Evolutionary conservation across 176 grass and related monocot species (phyloP), one percentile per base, ranked within the genome.

Genomic region (Phoenix roebelenii): DNA sequence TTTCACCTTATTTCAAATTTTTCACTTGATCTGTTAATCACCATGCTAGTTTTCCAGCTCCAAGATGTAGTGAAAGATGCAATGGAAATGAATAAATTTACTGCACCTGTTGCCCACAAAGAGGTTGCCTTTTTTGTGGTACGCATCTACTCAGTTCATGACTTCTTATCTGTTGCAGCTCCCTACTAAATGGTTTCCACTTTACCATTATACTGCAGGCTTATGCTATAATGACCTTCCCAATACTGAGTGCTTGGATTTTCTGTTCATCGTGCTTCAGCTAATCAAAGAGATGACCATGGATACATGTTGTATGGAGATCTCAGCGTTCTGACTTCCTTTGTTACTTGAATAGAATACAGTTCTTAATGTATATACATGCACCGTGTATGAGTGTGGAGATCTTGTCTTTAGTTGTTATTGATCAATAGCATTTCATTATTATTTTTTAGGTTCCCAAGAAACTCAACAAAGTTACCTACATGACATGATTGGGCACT

Each of bases 81-180:
- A 18, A 67, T 89, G 73, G 25, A 67, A 80, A 80, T 81, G 65
- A 80, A 89, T 59, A 69, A 28, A 54, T 80, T 77, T 25, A 89
- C 69, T 52, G 64, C 69, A 60, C 35, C 10, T 55, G 52, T 89
- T 50, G 69, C 73, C 22, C 61, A 76, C 18, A 71, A 80, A 23
- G 23, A 24, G 15, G 23, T 80, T 62, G 52, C 59, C 59, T 69
- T 76, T 63, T 63, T 51, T 49, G 16, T 84, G 80, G 85, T 89
- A 44, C 49, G 69, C 63, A 53, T 28, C 60, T 68, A 44, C 9
- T 44, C 35, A 10, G 9, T 44, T 44, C 35, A 44, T 44, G 7
- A 39, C 35, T 44, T 18, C 26, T 19, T 14, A 15, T 26, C 23
- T 75, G 12, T 26, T 5, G 3, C 25, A 22, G 18, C 32, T 16